Percentiles rank a stretch among this genome's conserved stretches.
Evolutionary conservation across 2,329 filamentous ascomycete species (phyloP).

Genomic region (Fusarium torreyae): DNA sequence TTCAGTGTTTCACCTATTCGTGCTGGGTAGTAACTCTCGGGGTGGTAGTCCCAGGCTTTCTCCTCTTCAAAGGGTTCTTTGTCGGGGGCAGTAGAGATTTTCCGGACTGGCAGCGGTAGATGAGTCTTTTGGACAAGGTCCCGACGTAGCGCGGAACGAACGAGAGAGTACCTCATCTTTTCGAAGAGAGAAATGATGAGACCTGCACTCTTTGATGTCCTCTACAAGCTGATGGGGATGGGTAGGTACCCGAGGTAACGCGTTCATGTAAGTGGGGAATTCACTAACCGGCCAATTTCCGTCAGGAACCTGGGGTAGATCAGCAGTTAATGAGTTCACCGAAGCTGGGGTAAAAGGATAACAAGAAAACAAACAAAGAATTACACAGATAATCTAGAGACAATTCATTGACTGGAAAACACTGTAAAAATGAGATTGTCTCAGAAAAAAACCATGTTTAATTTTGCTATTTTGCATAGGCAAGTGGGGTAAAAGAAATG

Average conservation of each 20-base stretch:
- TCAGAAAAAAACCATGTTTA: too few relatives aligned
- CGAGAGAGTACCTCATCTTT: background rate
- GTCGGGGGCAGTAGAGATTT: conserved; percentile 25
- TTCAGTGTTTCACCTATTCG: conserved; percentile 53
- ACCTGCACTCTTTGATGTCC: background rate
- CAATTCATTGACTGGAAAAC: background rate
- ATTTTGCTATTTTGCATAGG: too few relatives aligned
- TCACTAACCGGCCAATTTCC: background rate
- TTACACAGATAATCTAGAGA: background rate
- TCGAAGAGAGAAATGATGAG: background rate
- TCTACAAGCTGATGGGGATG: background rate
- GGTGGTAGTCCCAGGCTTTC: conserved; percentile 44
- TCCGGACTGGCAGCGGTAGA: background rate
- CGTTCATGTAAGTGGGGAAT: background rate
- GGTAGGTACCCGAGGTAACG: background rate
- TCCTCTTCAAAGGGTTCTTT: conserved; percentile 47
- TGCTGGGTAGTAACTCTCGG: conserved; percentile 53
- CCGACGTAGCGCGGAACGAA: background rate
- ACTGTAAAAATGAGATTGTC: too few relatives aligned
- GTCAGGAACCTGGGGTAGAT: background rate
- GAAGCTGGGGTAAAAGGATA: background rate
- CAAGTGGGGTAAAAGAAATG: background rate
- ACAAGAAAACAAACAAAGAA: background rate
- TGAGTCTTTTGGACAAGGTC: background rate
- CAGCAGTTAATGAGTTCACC: background rate